A percentile compares a stretch with the other conserved stretches of the same genome.
These are phyloP conservation scores for Mycena vitilis DNA, from an alignment of 768 basidiomycete species.

Conservation along the genomic window DNA sequence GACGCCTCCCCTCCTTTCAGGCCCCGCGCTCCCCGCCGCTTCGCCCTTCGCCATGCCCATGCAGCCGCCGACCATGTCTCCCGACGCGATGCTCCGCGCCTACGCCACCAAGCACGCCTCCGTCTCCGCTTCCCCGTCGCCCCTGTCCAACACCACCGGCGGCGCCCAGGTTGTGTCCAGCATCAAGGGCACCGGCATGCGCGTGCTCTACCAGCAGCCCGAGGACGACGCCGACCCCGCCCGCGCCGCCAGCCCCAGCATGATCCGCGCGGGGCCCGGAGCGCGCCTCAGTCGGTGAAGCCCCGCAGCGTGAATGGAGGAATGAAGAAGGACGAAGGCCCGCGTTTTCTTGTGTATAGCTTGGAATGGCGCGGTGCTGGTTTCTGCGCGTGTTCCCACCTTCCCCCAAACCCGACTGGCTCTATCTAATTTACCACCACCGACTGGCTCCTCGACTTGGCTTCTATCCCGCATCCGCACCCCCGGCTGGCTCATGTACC, in stretches of 20 bases:
- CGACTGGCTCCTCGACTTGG: slow-evolving; percentile 14
- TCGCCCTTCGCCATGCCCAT: slow-evolving; percentile 48
- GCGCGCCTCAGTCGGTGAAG: slow-evolving; percentile 5
- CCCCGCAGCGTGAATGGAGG: too few relatives aligned
- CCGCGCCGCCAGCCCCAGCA: neutral
- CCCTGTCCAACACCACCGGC: slow-evolving; percentile 6
- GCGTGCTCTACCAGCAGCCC: slow-evolving; percentile 27
- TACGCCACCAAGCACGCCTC: slow-evolving; percentile 65
- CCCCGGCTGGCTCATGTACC: neutral
- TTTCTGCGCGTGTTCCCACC: neutral
- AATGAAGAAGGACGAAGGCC: neutral
- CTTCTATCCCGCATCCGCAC: neutral
- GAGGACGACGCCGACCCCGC: neutral
- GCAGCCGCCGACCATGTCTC: slow-evolving; percentile 57
- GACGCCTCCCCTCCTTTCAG: too few relatives aligned
- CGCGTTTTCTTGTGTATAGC: neutral
- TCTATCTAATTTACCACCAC: neutral
- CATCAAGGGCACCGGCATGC: slow-evolving; percentile 27
- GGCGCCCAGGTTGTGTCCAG: slow-evolving; percentile 22
- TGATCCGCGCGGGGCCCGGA: neutral
- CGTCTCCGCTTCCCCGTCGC: neutral
- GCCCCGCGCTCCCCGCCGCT: neutral
- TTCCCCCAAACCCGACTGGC: neutral
- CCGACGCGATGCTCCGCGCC: slow-evolving; percentile 82
- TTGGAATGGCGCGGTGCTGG: neutral